Evolutionary conservation across 306 rosid species (phyloP), one percentile per base, ranked within the genome.

Genomic region (Casuarina equisetifolia): DNA sequence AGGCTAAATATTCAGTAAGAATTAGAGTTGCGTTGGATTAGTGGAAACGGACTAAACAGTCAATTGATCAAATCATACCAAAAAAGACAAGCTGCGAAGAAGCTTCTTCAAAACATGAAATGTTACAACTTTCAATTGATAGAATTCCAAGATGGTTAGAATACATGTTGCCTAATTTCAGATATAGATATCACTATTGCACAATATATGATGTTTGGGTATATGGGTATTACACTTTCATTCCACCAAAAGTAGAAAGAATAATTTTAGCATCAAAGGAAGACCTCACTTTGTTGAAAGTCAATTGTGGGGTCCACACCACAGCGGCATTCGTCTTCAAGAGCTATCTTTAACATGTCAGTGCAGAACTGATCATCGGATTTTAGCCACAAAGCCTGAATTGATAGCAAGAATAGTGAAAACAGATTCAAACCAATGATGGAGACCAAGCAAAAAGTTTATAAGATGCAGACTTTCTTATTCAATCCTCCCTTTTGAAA

Each of bases 311-410:
- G 67, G 61, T 90, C 91, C 11, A 80, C 71, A 15, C 85, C 84
- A 16, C 76, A n/a, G 49, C 89, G 88, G 82, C 93, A 69, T 82
- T 94, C 97, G 19, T 94, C 98, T 50, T 77, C 71, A 42, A 92
- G 86, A 70, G 97, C 99, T 86, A 85, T 53, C 61, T 88, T 92
- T 69, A 92, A 70, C 99, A 95, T 92, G 83, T 95, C 97, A 3
- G 97, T 92, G 86, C 96, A 92, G 74, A 95, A 92, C 53, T 88
- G 99, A 79, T 95, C 97, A 36, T 91, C 97, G 5, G 99, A 89
- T 76, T 87, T 81, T 69, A 91, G 84, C 97, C 99, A 91, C 69
- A 92, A 72, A 35, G 99, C 99, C 99, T 95, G 78, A 78, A 76
- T 83, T 74, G 52, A 16, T 67, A 53, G 57, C 53, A 83, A 74